Percentiles rank a stretch among this genome's conserved stretches.
phyloP scores from a whole-genome alignment of 2,329 filamentous ascomycete genomes.

The Didymosphaeria variabile region DNA sequence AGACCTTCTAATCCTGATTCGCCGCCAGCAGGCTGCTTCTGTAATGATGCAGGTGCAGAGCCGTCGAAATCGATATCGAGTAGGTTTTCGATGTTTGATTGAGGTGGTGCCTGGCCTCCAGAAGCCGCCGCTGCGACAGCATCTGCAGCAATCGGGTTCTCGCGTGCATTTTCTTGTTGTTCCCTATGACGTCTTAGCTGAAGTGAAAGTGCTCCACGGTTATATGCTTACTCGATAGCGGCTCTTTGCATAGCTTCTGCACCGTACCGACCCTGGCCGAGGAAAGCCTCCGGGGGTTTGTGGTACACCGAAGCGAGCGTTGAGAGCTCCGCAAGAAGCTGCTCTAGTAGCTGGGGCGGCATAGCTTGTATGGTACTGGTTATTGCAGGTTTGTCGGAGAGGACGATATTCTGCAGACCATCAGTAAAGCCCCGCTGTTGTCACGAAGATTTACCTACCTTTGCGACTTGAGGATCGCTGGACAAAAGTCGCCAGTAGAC shows the following conservation, averaged over 20 bases:
- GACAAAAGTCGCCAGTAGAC: slow-evolving; percentile 98
- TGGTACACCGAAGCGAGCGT: slow-evolving; percentile 98
- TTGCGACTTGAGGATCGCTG: slow-evolving; percentile 88
- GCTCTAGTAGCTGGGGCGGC: slow-evolving; percentile 82
- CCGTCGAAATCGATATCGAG: slow-evolving; percentile 97
- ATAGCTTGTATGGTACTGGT: slow-evolving; percentile 92
- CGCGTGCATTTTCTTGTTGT: slow-evolving; percentile 87
- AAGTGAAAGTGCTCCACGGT: slow-evolving; percentile 4
- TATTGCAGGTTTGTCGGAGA: slow-evolving; percentile 94
- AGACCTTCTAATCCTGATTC: slow-evolving; percentile 62
- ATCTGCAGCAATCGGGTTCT: slow-evolving; percentile 92
- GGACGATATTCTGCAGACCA: slow-evolving; percentile 73
- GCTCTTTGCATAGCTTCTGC: slow-evolving; percentile 94
- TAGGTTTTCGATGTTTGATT: slow-evolving; percentile 90
- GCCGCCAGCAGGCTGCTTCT: slow-evolving; percentile 66
- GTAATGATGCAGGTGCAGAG: slow-evolving; percentile 85
- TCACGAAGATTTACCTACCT: slow-evolving; percentile 61
- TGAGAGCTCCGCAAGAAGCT: slow-evolving; percentile 89
- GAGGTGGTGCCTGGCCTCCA: slow-evolving; percentile 63
- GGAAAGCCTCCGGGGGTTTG: slow-evolving; percentile 97
- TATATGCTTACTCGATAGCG: slow-evolving; percentile 76
- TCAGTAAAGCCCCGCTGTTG: slow-evolving; percentile 15
- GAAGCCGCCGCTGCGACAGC: slow-evolving; percentile 72
- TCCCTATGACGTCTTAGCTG: slow-evolving; percentile 62
- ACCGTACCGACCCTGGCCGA: slow-evolving; percentile 92